Base-by-base conservation (phyloP, 2,329 filamentous ascomycete genomes). In the Xylogone sp. region DNA sequence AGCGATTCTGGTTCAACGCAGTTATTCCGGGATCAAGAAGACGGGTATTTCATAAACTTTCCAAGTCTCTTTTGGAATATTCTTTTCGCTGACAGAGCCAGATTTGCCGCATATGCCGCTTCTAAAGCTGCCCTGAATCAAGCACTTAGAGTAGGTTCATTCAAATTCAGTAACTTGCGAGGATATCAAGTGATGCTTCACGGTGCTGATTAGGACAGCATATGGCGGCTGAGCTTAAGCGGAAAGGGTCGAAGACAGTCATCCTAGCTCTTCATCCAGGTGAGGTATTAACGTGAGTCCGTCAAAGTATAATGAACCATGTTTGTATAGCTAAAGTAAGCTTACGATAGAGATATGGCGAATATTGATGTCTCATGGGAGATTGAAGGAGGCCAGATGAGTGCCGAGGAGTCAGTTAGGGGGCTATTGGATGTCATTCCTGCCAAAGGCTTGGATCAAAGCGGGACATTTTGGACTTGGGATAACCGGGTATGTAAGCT, bases 51-150 rank as follows among this genome's bases (percentile, higher is more conserved):
- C n/a, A 13, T 31, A 8, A 8, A 13, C 8, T 31, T 7, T n/a
- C n/a, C 27, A 31, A 31, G 13, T 13, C 27, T 31, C 7, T 13
- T 13, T 31, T 31, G 27, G 27, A 31, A 7, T 31, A 31, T 8
- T 31, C 13, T 8, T 7, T 7, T 31, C 8, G 13, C 13, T 31
- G 27, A 31, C 27, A 7, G 27, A 16, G n/a, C n/a, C n/a, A 39
- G 34, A 39, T 82, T 82, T 53, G 79, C 75, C 1, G 79, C 78
- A 10, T 83, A 82, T 59, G 73, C 73, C 4, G 77, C 78, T 0
- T 79, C 75, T 3, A 83, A 83, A 62, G 74, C 77, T 1, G 79
- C 79, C 0, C 59, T 83, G 49, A 83, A 83, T 55, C 77, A 81
- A 66, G 75, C 75, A 50, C 65, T 82, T 2, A 61, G 77, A 16